Percentiles rank a stretch among this genome's conserved stretches.
Evolutionary conservation across 495 filamentous ascomycete genomes (phyloP).

Genomic region (Penicillium odoratum): DNA sequence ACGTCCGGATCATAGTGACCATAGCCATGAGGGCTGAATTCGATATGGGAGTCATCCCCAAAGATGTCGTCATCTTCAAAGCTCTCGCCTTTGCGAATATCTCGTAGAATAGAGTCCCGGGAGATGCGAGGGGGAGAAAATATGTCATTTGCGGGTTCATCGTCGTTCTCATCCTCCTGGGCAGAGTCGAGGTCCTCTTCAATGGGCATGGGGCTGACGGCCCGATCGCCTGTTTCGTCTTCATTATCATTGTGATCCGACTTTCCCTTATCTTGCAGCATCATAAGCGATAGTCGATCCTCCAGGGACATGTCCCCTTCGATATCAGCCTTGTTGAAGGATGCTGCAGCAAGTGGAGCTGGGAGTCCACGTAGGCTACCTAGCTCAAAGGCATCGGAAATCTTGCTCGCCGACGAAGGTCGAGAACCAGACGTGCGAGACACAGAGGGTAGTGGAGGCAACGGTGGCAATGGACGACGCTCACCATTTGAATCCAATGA

Average conservation of each 20-base stretch:
- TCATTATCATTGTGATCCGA: conserved; percentile 10
- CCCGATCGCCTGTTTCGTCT: conserved; percentile 2
- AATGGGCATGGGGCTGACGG: not conserved
- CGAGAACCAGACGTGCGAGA: conserved; percentile 35
- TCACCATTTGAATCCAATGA: conserved; percentile 73
- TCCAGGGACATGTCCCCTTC: conserved; percentile 75
- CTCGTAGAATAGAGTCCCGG: conserved; percentile 86
- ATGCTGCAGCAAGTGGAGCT: conserved; percentile 61
- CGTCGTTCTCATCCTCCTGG: not conserved
- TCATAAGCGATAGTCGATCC: conserved; percentile 80
- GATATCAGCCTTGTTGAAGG: conserved; percentile 68
- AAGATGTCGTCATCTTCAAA: conserved; percentile 55
- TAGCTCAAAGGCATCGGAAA: conserved; percentile 65
- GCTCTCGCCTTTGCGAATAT: conserved; percentile 71
- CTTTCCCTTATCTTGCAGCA: conserved; percentile 60
- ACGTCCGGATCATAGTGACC: conserved; percentile 74
- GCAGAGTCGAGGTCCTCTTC: not conserved
- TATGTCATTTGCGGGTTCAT: conserved; percentile 14
- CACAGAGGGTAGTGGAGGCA: conserved; percentile 70
- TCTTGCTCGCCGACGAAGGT: conserved; percentile 45
- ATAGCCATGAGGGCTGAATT: conserved; percentile 54
- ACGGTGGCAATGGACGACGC: conserved; percentile 70
- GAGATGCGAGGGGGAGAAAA: conserved; percentile 74
- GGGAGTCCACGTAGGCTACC: conserved; percentile 63
- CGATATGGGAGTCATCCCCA: conserved; percentile 59